These are phyloP conservation scores for Helicostylum pulchrum DNA, from an alignment of 192 early-diverging fungal species.

Conservation along the genomic window DNA sequence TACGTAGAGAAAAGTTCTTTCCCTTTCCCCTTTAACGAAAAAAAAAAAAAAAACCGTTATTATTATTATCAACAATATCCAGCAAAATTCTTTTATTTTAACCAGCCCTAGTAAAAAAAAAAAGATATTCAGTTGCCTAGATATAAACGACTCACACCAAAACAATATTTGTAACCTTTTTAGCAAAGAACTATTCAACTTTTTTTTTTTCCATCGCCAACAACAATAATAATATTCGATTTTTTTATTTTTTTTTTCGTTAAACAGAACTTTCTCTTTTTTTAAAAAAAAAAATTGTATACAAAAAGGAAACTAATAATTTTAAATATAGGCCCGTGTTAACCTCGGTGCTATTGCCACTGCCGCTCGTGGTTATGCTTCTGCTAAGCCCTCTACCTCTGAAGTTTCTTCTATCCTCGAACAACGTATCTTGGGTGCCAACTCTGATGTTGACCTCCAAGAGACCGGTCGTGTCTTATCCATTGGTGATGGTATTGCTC, in stretches of 20 bases:
- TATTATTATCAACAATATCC: too few relatives aligned
- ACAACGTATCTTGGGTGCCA: slow-evolving; percentile 90
- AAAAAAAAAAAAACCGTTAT: too few relatives aligned
- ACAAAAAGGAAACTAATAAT: slow-evolving; percentile 2
- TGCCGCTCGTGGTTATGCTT: slow-evolving; percentile 53
- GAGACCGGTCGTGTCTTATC: slow-evolving; percentile 99
- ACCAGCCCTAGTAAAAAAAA: too few relatives aligned
- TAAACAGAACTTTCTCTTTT: neutral
- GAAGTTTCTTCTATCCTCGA: slow-evolving; percentile 98
- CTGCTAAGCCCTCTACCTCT: slow-evolving; percentile 71
- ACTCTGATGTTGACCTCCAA: slow-evolving; percentile 83
- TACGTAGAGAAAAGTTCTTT: neutral
- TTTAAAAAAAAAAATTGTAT: neutral
- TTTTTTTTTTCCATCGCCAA: too few relatives aligned
- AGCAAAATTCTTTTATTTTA: too few relatives aligned
- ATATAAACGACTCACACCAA: too few relatives aligned
- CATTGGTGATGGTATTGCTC: slow-evolving; percentile 99
- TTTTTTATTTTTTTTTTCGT: neutral
- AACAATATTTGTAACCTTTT: too few relatives aligned
- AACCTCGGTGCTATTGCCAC: slow-evolving; percentile 53
- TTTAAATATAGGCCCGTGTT: slow-evolving; percentile 42
- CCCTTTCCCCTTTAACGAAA: too few relatives aligned
- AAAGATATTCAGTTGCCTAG: too few relatives aligned
- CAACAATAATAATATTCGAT: too few relatives aligned
- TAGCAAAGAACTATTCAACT: too few relatives aligned